Evolutionary conservation across 2,329 filamentous ascomycete species (phyloP).

Genomic region (Alternaria rosae): DNA sequence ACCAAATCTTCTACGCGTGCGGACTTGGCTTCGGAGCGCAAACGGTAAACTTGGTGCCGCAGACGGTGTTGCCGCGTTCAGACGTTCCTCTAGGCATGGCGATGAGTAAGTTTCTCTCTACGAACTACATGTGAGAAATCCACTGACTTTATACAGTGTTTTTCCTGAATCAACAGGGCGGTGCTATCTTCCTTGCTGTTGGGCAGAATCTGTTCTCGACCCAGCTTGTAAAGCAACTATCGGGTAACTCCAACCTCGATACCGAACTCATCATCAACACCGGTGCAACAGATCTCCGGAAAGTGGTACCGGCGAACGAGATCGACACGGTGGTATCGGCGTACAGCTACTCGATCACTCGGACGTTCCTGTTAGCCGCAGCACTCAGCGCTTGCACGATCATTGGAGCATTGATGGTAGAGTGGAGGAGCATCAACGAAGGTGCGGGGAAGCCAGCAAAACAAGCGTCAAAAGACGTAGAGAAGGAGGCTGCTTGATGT

Average conservation of each 20-base stretch:
- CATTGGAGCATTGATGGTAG: conserved; percentile 61
- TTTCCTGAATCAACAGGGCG: conserved; percentile 56
- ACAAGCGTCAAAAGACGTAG: background rate
- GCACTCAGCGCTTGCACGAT: conserved; percentile 62
- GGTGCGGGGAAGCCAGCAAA: background rate
- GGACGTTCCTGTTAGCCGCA: conserved; percentile 66
- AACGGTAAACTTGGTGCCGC: conserved; percentile 50
- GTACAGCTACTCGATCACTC: conserved; percentile 67
- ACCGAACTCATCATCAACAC: conserved; percentile 24
- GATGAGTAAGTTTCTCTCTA: conserved; percentile 16
- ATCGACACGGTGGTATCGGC: conserved; percentile 63
- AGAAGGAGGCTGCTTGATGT: background rate
- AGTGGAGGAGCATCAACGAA: conserved; percentile 66
- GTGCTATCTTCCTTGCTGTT: conserved; percentile 55
- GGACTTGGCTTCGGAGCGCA: conserved; percentile 56
- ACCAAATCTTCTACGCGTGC: conserved; percentile 38
- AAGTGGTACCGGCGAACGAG: conserved; percentile 59
- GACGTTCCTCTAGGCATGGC: conserved; percentile 49
- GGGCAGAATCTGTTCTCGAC: conserved; percentile 51
- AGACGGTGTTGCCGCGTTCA: conserved; percentile 48
- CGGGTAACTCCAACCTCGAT: conserved; percentile 31
- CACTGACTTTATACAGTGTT: conserved; percentile 36
- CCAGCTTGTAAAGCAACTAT: conserved; percentile 27
- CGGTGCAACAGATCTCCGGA: conserved; percentile 66
- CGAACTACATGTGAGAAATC: background rate